Evolutionary conservation across 2,329 filamentous ascomycete genomes (phyloP).

Genomic region (Xylariaceae sp.): DNA sequence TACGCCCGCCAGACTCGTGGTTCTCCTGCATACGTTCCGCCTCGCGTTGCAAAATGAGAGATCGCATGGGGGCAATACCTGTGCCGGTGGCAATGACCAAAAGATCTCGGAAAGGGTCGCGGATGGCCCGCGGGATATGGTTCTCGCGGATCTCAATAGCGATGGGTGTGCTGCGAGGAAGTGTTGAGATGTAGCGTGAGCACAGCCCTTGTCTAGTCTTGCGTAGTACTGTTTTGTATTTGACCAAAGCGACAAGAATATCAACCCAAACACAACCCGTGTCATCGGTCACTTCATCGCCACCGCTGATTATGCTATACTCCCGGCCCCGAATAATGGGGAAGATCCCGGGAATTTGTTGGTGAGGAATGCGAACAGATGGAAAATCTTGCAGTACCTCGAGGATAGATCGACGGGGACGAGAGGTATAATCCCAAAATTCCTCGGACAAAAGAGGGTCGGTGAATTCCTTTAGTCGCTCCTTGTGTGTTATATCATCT

Average conservation of each 20-base stretch:
- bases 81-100: constrained; percentile 82
- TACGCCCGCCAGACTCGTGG: background rate
- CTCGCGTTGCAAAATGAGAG: constrained; percentile 72
- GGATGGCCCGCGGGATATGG: constrained; percentile 25
- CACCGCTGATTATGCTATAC: constrained; percentile 86
- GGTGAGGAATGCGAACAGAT: constrained; percentile 74
- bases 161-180: constrained; percentile 56
- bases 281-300: constrained; percentile 34
- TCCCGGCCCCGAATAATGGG: constrained; percentile 83
- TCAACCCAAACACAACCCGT: constrained; percentile 52
- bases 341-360: constrained; percentile 67
- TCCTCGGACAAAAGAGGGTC: constrained; percentile 80
- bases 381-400: constrained; percentile 91
- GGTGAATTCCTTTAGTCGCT: constrained; percentile 79
- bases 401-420: constrained; percentile 83
- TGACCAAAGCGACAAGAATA: constrained; percentile 80
- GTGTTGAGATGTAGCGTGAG: constrained; percentile 73
- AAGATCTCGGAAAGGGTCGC: constrained; percentile 46
- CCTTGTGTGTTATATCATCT: constrained; percentile 65
- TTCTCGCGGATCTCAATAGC: constrained; percentile 53
- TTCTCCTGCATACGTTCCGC: constrained; percentile 18
- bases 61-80: constrained; percentile 78
- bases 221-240: constrained; percentile 84
- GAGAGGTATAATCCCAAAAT: constrained; percentile 91
- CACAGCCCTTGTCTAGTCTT: constrained; percentile 83